Base-by-base conservation (phyloP, 805 yeast species). In the Monosporozyma unispora region DNA sequence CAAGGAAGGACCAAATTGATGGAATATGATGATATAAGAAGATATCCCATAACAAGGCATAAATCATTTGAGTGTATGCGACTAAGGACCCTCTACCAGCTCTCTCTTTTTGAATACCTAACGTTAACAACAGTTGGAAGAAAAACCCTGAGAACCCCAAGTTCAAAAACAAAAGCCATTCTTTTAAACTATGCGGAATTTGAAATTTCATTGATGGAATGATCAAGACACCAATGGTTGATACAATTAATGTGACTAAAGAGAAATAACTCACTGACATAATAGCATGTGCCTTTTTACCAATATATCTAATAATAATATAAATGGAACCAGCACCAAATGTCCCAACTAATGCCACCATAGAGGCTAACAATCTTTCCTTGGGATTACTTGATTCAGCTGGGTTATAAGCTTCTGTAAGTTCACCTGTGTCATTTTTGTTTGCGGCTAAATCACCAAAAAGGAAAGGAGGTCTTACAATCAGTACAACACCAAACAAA, bases 81-180 rank as follows among this genome's bases (percentile, higher is more conserved):
- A 87, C 81, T 52, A 86, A 74, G 11, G 90, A 74, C 0, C 89
- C 87, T 50, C 85, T 75, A 3, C 88, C 80, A 0, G 96, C 95
- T 47, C 72, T 70, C 54, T 86, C 96, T 48, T 87, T 72, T 63
- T 87, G 95, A 46, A 89, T 76, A 0, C 96, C 96, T 8, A 87
- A 80, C 0, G 96, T 86, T 45, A 86, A 66, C 35, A 82, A 69
- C 58, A 81, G 82, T 64, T 90, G 96, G 82, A 84, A 84, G 52
- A 81, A 67, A 65, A 89, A 90, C 0, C 97, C 97, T 48, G 85
- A 75, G 2, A 83, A 52, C 2, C 96, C 96, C 51, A 87, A 74
- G 21, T 75, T 61, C 1, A 68, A 49, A 54, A 89, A 75, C 19
- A 85, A 67, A 2, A 69, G 54, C 93, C 95, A 86, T 63, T 87